A percentile compares a stretch with the other conserved stretches of the same genome.
Evolutionary conservation across 2,329 filamentous ascomycete species (phyloP).

Genomic region (Blumeriella jaapii): DNA sequence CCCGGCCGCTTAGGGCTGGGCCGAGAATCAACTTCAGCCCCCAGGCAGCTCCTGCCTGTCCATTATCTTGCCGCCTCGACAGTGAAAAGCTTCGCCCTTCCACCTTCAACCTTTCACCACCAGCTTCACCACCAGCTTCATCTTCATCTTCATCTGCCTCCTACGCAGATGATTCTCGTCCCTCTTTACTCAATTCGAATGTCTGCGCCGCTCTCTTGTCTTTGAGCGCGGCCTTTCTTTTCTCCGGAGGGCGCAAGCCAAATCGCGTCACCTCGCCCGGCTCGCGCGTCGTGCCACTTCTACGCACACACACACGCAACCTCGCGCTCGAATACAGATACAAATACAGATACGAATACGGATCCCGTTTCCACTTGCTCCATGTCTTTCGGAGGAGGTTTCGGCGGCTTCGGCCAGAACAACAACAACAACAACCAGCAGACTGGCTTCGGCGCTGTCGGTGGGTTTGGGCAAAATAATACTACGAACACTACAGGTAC

Average conservation of each 20-base stretch:
- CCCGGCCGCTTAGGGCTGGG: too few species aligned
- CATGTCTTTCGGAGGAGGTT: slow-evolving; percentile 33
- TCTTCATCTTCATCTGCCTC: too few species aligned
- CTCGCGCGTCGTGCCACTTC: slow-evolving; percentile 8
- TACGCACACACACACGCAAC: slow-evolving; percentile 5
- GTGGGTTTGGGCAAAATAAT: slow-evolving; percentile 35
- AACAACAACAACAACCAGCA: slow-evolving; percentile 40
- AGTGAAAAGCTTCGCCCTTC: too few species aligned
- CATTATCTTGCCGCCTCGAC: too few species aligned
- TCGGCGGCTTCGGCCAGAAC: slow-evolving; percentile 48
- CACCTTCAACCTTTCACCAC: slow-evolving; percentile 7
- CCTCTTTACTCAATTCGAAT: slow-evolving; percentile 22
- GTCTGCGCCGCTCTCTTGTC: slow-evolving; percentile 16
- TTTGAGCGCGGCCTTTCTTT: slow-evolving; percentile 21
- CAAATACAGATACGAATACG: too few species aligned
- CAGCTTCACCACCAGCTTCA: slow-evolving; percentile 8
- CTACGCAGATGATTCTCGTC: slow-evolving; percentile 14
- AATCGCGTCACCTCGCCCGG: slow-evolving; percentile 20
- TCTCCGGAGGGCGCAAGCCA: too few species aligned
- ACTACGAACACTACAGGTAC: slow-evolving; percentile 27
- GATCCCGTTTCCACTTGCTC: slow-evolving; percentile 10
- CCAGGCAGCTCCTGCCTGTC: too few species aligned
- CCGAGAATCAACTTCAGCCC: too few species aligned
- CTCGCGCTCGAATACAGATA: slow-evolving; percentile 3
- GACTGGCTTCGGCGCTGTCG: slow-evolving; percentile 37